A percentile compares a stretch with the other conserved stretches of the same genome.
Conservation (phyloP, 75 land plant species). For the Adiantum capillusveneris region DNA sequence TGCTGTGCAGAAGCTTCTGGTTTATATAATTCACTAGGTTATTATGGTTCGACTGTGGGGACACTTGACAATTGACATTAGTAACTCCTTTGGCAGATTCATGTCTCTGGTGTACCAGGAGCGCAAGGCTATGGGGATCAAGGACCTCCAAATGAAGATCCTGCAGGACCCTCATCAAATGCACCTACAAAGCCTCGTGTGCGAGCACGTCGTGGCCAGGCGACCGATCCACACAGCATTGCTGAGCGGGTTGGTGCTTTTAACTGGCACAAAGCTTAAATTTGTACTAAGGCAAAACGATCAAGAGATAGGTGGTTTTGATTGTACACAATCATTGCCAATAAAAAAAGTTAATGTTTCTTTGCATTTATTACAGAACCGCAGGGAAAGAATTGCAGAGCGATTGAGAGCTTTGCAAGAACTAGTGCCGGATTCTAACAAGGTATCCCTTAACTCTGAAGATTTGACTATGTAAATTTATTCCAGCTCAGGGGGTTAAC, state of each 20-base stretch:
- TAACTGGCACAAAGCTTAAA: too few species aligned
- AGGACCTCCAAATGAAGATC: neutral
- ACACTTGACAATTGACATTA: too few species aligned
- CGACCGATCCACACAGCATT: slow-evolving; percentile 3
- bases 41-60: neutral
- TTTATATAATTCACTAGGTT: neutral
- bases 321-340: too few species aligned
- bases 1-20: too few species aligned
- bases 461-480: too few species aligned
- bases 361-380: slow-evolving; percentile 29
- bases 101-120: neutral
- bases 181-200: slow-evolving; percentile 12
- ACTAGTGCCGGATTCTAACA: slow-evolving; percentile 70
- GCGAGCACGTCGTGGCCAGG: slow-evolving; percentile 18
- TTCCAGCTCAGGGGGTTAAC: too few species aligned
- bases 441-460: too few species aligned
- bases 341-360: neutral
- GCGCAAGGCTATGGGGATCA: neutral
- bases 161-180: neutral
- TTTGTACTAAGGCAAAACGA: too few species aligned
- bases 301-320: too few species aligned
- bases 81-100: neutral
- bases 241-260: neutral
- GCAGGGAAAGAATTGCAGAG: slow-evolving; percentile 79
- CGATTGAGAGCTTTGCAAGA: slow-evolving; percentile 78